phyloP scores from a whole-genome alignment of 208 protist species.

The Phytomonas sp. region DNA sequence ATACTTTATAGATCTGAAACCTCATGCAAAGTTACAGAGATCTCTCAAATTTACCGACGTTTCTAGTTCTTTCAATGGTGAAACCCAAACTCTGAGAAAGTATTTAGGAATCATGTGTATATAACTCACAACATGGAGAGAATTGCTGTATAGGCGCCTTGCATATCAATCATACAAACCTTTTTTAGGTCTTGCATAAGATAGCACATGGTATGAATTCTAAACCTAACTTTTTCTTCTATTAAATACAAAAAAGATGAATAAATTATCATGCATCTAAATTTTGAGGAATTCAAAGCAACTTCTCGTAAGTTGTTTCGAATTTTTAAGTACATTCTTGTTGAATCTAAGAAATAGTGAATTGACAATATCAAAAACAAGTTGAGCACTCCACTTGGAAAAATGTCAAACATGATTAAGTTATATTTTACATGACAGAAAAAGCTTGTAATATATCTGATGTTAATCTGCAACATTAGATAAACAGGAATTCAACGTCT shows the following conservation, averaged over 20 bases:
- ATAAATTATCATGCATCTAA: not conserved
- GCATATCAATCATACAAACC: not conserved
- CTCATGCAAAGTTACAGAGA: not conserved
- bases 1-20: not conserved
- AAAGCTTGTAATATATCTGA: not conserved
- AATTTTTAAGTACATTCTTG: not conserved
- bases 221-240: not conserved
- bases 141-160: not conserved
- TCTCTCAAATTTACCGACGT: not conserved
- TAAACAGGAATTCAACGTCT: not conserved
- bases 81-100: not conserved
- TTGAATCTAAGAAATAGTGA: not conserved
- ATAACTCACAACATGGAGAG: not conserved
- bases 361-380: not conserved
- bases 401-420: not conserved
- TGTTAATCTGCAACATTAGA: not conserved
- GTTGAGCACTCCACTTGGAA: not conserved
- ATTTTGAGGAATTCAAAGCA: not conserved
- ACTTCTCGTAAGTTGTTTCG: not conserved
- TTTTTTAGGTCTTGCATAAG: not conserved
- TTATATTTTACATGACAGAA: not conserved
- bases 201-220: not conserved
- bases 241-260: not conserved
- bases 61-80: not conserved
- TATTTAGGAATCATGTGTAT: not conserved